Evolutionary conservation across 345 rosid species (phyloP).

Genomic region (Viola odorata): DNA sequence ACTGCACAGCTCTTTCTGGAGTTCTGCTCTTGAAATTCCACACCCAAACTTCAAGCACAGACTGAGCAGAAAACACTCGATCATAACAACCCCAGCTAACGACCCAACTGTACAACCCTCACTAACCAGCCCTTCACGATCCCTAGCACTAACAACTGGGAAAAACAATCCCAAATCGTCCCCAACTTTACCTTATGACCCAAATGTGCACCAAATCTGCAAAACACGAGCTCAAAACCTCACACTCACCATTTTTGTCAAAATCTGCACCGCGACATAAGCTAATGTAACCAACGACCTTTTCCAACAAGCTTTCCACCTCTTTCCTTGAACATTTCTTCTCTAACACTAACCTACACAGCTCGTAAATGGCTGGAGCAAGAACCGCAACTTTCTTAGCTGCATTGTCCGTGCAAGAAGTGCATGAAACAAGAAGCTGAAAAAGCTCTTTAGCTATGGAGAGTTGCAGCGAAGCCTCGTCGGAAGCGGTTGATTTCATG

Average conservation of each 20-base stretch:
- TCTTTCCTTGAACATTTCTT: constrained; percentile 25
- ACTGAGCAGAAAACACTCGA: constrained; percentile 48
- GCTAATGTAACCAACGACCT: constrained; percentile 43
- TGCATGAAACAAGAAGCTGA: constrained; percentile 52
- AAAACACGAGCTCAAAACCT: constrained; percentile 39
- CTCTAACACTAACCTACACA: constrained; percentile 26
- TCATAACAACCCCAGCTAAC: constrained; percentile 68
- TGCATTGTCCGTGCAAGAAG: constrained; percentile 35
- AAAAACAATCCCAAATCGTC: constrained; percentile 45
- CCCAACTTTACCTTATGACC: constrained; percentile 3
- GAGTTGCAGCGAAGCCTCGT: constrained; percentile 22
- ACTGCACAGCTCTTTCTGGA: constrained; percentile 37
- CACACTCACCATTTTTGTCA: constrained; percentile 26
- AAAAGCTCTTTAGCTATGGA: constrained; percentile 38
- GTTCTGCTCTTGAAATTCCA: constrained; percentile 21
- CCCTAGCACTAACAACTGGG: constrained; percentile 40
- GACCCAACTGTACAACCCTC: constrained; percentile 38
- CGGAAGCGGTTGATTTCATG: constrained; percentile 20
- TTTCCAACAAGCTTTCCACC: constrained; percentile 48
- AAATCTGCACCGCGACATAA: constrained; percentile 21
- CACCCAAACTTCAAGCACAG: constrained; percentile 48
- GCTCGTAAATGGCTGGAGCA: constrained; percentile 54
- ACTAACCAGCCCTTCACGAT: constrained; percentile 27
- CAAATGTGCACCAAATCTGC: constrained; percentile 36
- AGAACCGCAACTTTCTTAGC: constrained; percentile 43